Conservation (phyloP, 768 basidiomycete genomes). For the Polyporus arcularius region DNA sequence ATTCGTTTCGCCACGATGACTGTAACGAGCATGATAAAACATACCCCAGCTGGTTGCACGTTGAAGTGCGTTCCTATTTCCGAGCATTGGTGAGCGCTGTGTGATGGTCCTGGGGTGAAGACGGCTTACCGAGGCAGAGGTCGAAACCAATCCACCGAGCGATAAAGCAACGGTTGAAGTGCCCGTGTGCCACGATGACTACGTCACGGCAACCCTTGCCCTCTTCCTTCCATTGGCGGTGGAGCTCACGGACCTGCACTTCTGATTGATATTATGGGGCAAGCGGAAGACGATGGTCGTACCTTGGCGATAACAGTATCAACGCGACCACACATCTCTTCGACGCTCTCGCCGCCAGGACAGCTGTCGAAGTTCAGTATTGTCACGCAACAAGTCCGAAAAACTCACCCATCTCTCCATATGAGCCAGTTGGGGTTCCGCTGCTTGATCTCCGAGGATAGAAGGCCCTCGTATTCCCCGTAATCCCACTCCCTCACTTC, state of each 20-base stretch:
- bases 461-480: conserved; percentile 85
- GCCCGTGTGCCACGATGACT: conserved; percentile 88
- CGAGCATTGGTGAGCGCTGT: conserved; percentile 11
- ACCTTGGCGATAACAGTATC: conserved; percentile 77
- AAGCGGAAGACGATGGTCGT: neutral
- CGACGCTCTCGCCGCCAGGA: conserved; percentile 82
- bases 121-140: conserved; percentile 50
- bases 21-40: neutral
- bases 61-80: conserved; percentile 71
- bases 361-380: conserved; percentile 49
- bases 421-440: conserved; percentile 70
- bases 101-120: neutral
- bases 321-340: conserved; percentile 78
- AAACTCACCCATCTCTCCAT: conserved; percentile 76
- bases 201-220: conserved; percentile 72
- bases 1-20: neutral
- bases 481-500: conserved; percentile 88
- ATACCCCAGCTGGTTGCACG: conserved; percentile 81
- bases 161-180: conserved; percentile 76
- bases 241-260: conserved; percentile 68
- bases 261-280: neutral
- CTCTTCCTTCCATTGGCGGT: conserved; percentile 68
- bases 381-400: neutral
- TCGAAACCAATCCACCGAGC: conserved; percentile 81
- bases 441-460: conserved; percentile 73